Evolutionary conservation across 1,139 yeast species (phyloP).

Genomic region (Debaryomyces sp.): DNA sequence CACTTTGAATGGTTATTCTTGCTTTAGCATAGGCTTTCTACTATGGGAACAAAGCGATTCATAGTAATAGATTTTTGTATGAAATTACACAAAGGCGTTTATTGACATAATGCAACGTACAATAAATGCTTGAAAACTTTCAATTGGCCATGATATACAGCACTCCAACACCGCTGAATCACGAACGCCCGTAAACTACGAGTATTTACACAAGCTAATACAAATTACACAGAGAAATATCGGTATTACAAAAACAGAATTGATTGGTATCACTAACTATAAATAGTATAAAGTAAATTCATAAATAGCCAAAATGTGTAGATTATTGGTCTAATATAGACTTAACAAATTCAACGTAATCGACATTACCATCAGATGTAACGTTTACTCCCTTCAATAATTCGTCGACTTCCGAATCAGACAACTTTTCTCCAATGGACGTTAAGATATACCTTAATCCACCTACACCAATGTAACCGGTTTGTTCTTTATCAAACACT

Average conservation of each 20-base stretch:
- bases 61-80: background rate
- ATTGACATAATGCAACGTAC: background rate
- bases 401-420: constrained; percentile 93
- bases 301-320: background rate
- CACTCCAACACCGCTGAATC: background rate
- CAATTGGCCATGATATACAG: background rate
- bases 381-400: constrained; percentile 93
- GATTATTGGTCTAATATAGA: constrained; percentile 82
- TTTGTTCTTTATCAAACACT: constrained; percentile 92
- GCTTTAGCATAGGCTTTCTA: background rate
- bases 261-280: constrained; percentile 1
- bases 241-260: background rate
- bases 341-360: constrained; percentile 93
- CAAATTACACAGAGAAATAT: background rate
- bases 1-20: background rate
- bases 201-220: background rate
- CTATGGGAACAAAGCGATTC: background rate
- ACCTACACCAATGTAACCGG: constrained; percentile 97
- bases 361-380: constrained; percentile 91
- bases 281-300: constrained; percentile 3
- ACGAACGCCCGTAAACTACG: background rate
- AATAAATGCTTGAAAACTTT: background rate
- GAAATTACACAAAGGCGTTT: constrained; percentile 1
- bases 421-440: constrained; percentile 88
- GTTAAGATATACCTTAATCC: constrained; percentile 93